Base-by-base conservation (phyloP, 306 rosid species). In the Arachis hypogaea region DNA sequence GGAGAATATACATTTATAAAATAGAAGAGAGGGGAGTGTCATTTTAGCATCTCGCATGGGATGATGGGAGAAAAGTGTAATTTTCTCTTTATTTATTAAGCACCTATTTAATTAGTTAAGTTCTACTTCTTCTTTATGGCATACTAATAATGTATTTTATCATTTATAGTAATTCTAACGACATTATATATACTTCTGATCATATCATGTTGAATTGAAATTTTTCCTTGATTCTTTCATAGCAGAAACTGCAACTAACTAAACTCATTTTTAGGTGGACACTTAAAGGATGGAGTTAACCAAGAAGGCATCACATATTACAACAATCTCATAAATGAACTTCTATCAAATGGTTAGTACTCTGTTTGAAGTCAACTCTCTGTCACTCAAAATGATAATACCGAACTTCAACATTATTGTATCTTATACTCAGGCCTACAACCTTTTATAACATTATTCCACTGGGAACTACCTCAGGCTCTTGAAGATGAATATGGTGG, bases 281-380 rank as follows among this genome's bases (percentile, higher is more conserved):
- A 73, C 69, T 8, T 79, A 4, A 85, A 77, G 55, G 85, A 82
- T 1, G 89, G 89, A 10, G 66, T 85, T 42, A 82, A 79, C 77
- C 30, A 30, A 54, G 77, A 73, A 69, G 89, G 89, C 28, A 73
- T 85, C 33, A 18, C 16, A 7, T 85, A 72, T 74, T 85, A 85
- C 84, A 85, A 82, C 41, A 74, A 62, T 30, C 80, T 82, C 72
- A 80, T 85, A 59, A 68, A 82, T 1, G 83, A 82, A 50, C 79
- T 85, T 7, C 29, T 80, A 18, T 56, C 80, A 59, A 85, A 79
- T 10, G 89, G 89, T 82, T 2, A 40, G 44, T 6, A 66, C 38
- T 2, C 0, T 33, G 0, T 33, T 33, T 33, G 8, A 12, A 6
- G 11, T 52, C 51, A 5, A 22, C 57, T 51, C 63, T 43, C 11